These are phyloP conservation scores for Polytolypa hystricis DNA, from an alignment of 2,329 filamentous ascomycete species.

Conservation along the genomic window DNA sequence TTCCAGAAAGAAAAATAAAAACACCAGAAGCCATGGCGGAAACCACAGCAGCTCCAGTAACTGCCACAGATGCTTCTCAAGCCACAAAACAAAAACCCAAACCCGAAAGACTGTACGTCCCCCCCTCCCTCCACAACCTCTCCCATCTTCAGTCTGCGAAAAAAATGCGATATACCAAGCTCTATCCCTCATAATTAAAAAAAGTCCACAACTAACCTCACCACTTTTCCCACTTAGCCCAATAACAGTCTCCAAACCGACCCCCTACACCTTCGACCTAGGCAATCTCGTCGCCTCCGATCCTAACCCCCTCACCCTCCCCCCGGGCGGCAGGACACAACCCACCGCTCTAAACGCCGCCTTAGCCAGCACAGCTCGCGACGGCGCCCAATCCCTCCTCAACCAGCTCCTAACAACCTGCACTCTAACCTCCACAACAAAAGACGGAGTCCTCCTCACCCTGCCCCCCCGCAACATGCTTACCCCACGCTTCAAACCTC, in stretches of 20 bases:
- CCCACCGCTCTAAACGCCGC: conserved; percentile 48
- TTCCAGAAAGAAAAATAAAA: too few relatives aligned
- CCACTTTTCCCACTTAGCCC: conserved; percentile 26
- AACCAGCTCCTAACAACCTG: conserved; percentile 91
- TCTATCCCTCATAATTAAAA: conserved; percentile 1
- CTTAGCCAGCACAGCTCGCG: conserved; percentile 65
- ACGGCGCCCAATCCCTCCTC: conserved; percentile 82
- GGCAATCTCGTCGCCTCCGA: conserved; percentile 78
- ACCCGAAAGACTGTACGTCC: conserved; percentile 31
- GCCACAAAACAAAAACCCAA: conserved; percentile 20
- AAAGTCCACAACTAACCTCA: conserved; percentile 11
- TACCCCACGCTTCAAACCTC: conserved; percentile 82
- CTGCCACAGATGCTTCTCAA: background rate
- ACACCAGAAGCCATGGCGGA: conserved; percentile 19
- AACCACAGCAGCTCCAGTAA: conserved; percentile 9
- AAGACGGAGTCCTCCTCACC: conserved; percentile 61
- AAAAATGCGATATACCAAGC: background rate
- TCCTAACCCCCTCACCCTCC: conserved; percentile 63
- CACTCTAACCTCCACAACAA: conserved; percentile 56
- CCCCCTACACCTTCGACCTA: conserved; percentile 85
- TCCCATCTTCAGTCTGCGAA: background rate
- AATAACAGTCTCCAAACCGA: conserved; percentile 65
- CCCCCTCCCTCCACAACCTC: background rate
- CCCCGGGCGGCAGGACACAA: conserved; percentile 26
- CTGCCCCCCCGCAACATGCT: conserved; percentile 60